Conservation (phyloP, 2,329 filamentous ascomycete genomes). For the Penicillium palitans region DNA sequence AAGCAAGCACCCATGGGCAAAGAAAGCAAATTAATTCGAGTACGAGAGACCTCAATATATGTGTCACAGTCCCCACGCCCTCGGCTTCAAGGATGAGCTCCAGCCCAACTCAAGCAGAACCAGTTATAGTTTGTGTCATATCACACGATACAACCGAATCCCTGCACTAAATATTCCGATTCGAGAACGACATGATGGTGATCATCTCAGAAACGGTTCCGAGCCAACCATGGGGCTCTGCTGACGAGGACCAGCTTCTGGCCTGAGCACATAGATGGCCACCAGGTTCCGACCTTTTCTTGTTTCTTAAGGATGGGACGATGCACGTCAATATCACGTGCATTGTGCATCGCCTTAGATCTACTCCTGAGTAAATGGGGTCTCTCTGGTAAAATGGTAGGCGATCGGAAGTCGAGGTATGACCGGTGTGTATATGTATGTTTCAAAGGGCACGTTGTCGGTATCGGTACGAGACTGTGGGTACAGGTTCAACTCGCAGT, state of each 20-base stretch:
- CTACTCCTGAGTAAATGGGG: neutral
- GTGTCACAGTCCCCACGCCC: neutral
- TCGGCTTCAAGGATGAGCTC: slow-evolving; percentile 3
- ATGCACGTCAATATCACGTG: neutral
- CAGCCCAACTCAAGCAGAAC: neutral
- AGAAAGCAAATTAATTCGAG: neutral
- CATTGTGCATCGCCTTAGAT: neutral
- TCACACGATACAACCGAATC: neutral
- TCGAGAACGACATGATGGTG: neutral
- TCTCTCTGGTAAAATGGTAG: neutral
- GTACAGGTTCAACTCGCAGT: neutral
- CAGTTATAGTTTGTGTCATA: neutral
- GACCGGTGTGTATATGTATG: neutral
- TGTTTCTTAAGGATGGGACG: neutral
- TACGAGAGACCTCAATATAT: neutral
- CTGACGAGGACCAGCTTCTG: neutral
- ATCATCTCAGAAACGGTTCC: neutral
- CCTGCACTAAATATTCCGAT: neutral
- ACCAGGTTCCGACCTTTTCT: neutral
- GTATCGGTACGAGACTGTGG: neutral
- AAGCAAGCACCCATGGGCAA: neutral
- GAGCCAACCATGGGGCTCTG: neutral
- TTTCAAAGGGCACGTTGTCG: neutral
- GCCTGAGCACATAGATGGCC: too few relatives aligned
- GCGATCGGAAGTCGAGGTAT: neutral